These are phyloP conservation scores for Metschnikowia lunata DNA, from an alignment of 805 yeast genomes.

Conservation along the genomic window DNA sequence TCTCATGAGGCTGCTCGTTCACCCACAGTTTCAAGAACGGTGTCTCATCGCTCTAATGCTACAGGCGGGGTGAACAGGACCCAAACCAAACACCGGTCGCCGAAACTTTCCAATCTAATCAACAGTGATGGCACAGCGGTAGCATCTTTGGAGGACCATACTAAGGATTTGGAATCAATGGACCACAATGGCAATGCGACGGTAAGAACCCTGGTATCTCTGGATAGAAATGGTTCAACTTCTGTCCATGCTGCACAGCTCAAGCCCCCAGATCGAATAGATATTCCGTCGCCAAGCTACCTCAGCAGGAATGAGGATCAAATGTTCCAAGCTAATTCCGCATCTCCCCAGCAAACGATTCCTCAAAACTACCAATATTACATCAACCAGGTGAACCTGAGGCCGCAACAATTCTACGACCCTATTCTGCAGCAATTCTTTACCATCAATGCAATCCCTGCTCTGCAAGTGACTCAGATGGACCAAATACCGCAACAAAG, in stretches of 20 bases:
- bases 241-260: background rate
- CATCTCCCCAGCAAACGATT: slow-evolving; percentile 15
- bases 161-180: slow-evolving; percentile 10
- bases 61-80: slow-evolving; percentile 22
- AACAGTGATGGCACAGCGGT: slow-evolving; percentile 44
- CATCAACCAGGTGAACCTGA: slow-evolving; percentile 22
- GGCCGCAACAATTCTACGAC: slow-evolving; percentile 40
- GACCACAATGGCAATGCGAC: slow-evolving; percentile 12
- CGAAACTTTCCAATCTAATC: slow-evolving; percentile 37
- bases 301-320: background rate
- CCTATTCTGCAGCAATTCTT: slow-evolving; percentile 43
- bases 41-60: slow-evolving; percentile 9
- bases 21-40: slow-evolving; percentile 4
- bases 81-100: slow-evolving; percentile 29
- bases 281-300: slow-evolving; percentile 1
- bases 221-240: background rate
- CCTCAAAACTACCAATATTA: slow-evolving; percentile 21
- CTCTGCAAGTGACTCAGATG: slow-evolving; percentile 20
- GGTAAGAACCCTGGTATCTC: slow-evolving; percentile 6
- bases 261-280: slow-evolving; percentile 2
- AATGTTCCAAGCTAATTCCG: background rate
- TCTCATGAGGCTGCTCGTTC: slow-evolving; percentile 3
- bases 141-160: slow-evolving; percentile 32
- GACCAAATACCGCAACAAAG: slow-evolving; percentile 10
- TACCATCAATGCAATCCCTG: slow-evolving; percentile 35